Evolutionary conservation across 1,139 yeast species (phyloP).

Genomic region (Kurtzmaniella quercitrusa): DNA sequence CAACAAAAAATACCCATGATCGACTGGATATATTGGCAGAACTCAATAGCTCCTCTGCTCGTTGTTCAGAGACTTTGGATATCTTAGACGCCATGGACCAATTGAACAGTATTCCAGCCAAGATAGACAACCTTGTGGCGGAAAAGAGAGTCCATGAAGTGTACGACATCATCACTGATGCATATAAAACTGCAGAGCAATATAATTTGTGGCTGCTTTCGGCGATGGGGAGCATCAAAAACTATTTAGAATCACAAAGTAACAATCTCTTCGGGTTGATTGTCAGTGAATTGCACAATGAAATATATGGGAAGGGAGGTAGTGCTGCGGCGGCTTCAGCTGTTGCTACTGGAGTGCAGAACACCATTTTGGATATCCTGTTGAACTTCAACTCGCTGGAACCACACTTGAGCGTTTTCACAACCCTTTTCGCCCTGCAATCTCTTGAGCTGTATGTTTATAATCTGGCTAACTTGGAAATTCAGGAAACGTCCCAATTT

Average conservation of each 20-base stretch:
- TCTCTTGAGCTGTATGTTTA: conserved; percentile 53
- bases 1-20: conserved; percentile 51
- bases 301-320: conserved; percentile 42
- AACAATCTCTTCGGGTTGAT: conserved; percentile 65
- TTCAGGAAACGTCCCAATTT: conserved; percentile 45
- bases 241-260: conserved; percentile 60
- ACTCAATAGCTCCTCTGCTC: conserved; percentile 57
- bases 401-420: conserved; percentile 34
- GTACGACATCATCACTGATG: conserved; percentile 55
- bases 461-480: conserved; percentile 55
- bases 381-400: conserved; percentile 7
- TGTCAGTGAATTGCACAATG: conserved; percentile 71
- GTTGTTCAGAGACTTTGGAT: conserved; percentile 67
- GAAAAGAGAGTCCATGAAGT: conserved; percentile 71
- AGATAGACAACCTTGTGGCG: conserved; percentile 59
- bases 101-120: conserved; percentile 55
- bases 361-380: not conserved
- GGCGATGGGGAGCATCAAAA: conserved; percentile 53
- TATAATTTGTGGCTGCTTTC: conserved; percentile 61
- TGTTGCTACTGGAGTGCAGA: not conserved
- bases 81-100: conserved; percentile 67
- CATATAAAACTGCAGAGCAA: conserved; percentile 52
- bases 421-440: conserved; percentile 35
- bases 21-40: conserved; percentile 57
- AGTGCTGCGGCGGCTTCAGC: not conserved